Percentiles rank a stretch among this genome's conserved stretches.
Evolutionary conservation across 192 early-diverging fungal genomes (phyloP).

Genomic region (Coemansia reversa): DNA sequence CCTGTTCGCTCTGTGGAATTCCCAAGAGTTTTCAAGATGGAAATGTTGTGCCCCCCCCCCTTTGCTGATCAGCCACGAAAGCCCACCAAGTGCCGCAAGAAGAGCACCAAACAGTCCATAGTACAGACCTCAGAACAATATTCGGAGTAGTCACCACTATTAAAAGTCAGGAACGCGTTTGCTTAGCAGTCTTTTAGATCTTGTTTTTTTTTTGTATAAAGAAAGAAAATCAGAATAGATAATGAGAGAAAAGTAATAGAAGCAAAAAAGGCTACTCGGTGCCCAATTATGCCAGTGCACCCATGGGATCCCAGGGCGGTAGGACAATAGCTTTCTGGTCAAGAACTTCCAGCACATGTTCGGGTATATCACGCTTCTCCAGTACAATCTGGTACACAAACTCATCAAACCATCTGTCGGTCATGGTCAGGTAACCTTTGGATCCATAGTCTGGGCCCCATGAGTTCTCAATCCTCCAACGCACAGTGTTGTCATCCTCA

Average conservation of each 20-base stretch:
- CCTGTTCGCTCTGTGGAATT: no score
- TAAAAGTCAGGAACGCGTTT: no score
- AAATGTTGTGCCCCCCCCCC: no score
- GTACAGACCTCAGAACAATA: no score
- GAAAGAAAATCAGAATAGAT: background rate
- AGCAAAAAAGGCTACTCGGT: background rate
- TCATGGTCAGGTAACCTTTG: slow-evolving; percentile 77
- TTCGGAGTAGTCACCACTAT: no score
- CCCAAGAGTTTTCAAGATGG: no score
- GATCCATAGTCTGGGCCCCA: slow-evolving; percentile 66
- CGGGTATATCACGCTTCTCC: slow-evolving; percentile 62
- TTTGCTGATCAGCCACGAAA: no score
- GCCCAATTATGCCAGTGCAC: slow-evolving; percentile 58
- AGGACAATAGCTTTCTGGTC: slow-evolving; percentile 64
- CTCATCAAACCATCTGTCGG: slow-evolving; percentile 73
- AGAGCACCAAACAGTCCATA: no score
- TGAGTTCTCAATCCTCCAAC: slow-evolving; percentile 76
- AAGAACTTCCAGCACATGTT: slow-evolving; percentile 62
- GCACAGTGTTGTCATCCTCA: slow-evolving; percentile 61
- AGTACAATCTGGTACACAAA: slow-evolving; percentile 81
- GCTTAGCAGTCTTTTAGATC: no score
- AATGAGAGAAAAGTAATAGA: slow-evolving; percentile 2
- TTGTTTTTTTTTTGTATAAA: no score
- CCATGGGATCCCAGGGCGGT: slow-evolving; percentile 79
- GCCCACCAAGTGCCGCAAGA: no score